Evolutionary conservation across 345 rosid species (phyloP), one percentile per base, ranked within the genome.

Genomic region (Noccaea caerulescens): DNA sequence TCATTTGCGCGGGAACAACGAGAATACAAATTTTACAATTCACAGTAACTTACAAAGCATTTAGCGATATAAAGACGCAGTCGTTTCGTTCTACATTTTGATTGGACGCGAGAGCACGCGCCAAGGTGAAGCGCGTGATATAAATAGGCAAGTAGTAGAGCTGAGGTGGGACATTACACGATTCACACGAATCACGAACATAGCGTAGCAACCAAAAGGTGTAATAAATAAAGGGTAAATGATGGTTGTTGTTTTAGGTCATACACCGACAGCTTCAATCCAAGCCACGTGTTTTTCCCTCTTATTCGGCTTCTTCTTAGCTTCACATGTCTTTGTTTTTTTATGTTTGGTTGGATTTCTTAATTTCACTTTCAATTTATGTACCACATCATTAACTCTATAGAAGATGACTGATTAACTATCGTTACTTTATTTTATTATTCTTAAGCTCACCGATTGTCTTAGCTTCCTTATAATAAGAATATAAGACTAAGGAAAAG

Each of bases 231-330:
- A 47, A 42, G 11, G 18, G 10, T 14, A 58, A 39, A 51, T 59
- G 45, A 34, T 60, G 43, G 49, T 20, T 33, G 59, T 39, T 41
- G 59, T 39, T 59, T 74, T 66, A 74, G 42, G 56, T 75, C 73
- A 44, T 14, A 54, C 79, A 75, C 79, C 79, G 74, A 75, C 79
- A 75, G 74, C 74, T 75, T 62, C 74, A 34, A 36, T 16, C 45
- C 20, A 60, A 68, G 79, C 74, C 79, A 75, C 79, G 79, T 75
- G 73, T 68, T 55, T 36, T 59, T 38, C 63, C 51, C 10, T 54
- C n/a, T 61, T 62, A 18, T 7, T 54, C 58, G 79, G 74, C 79
- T 74, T 58, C 62, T 33, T 50, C 61, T 47, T 53, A 42, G 41
- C 55, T 59, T 73, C 72, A 74, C 68, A 51, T 74, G 72, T 58